Evolutionary conservation across 2,329 filamentous ascomycete genomes (phyloP).

Genomic region (Pseudocercospora vitis): DNA sequence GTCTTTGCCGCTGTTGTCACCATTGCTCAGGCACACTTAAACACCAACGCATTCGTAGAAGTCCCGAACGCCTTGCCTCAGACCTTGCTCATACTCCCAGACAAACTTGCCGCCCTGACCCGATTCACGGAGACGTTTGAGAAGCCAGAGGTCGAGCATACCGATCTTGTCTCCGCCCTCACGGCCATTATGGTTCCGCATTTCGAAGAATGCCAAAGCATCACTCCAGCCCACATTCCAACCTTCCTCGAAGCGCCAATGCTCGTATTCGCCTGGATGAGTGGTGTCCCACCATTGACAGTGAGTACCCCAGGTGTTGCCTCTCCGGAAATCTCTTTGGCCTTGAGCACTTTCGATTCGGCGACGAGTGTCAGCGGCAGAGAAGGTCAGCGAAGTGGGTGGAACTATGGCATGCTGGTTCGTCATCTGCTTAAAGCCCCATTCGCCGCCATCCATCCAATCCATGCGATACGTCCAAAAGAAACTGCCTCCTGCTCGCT

Average conservation of each 20-base stretch:
- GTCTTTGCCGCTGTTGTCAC: no score
- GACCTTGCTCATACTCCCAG: slow-evolving; percentile 55
- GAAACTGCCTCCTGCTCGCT: slow-evolving; percentile 53
- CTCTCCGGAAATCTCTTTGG: slow-evolving; percentile 41
- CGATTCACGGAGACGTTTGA: slow-evolving; percentile 56
- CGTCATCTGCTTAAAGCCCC: slow-evolving; percentile 58
- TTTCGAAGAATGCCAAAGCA: slow-evolving; percentile 53
- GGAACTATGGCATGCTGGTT: slow-evolving; percentile 47
- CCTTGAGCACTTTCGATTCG: slow-evolving; percentile 44
- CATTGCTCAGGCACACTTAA: slow-evolving; percentile 19
- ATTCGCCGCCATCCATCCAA: slow-evolving; percentile 62
- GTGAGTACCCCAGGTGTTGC: slow-evolving; percentile 46
- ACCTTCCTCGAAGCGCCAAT: slow-evolving; percentile 56
- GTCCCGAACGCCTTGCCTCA: slow-evolving; percentile 48
- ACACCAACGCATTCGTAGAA: slow-evolving; percentile 41
- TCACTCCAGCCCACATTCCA: slow-evolving; percentile 60
- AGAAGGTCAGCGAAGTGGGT: slow-evolving; percentile 43
- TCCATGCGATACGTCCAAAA: slow-evolving; percentile 65
- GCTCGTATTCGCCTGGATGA: slow-evolving; percentile 49
- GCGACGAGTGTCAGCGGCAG: slow-evolving; percentile 39
- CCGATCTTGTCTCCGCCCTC: slow-evolving; percentile 56
- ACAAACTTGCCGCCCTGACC: slow-evolving; percentile 49
- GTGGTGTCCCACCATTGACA: slow-evolving; percentile 52
- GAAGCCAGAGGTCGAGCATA: slow-evolving; percentile 58
- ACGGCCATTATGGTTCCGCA: slow-evolving; percentile 39